Conservation (phyloP, 2,329 filamentous ascomycete genomes). For the Aotearoamyces nothofagi region DNA sequence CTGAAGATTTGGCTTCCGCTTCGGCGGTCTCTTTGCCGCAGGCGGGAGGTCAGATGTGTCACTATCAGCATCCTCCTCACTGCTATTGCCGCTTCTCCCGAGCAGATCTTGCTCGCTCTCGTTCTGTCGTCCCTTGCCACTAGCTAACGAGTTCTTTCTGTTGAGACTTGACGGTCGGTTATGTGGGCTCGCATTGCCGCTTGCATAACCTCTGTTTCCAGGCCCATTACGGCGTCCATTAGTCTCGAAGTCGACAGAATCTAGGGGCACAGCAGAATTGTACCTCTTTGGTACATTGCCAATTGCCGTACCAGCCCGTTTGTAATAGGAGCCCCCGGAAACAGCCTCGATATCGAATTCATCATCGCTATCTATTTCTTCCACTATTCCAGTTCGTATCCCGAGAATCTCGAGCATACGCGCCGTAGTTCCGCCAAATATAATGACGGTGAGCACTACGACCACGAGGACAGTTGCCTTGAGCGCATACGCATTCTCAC, state of each 20-base stretch:
- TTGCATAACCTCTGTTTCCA: constrained; percentile 20
- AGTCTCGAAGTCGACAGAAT: constrained; percentile 42
- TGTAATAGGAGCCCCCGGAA: constrained; percentile 41
- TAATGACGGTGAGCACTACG: constrained; percentile 94
- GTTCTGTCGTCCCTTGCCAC: constrained; percentile 21
- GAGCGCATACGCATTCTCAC: constrained; percentile 66
- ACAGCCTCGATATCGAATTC: constrained; percentile 76
- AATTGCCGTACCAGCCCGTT: constrained; percentile 58
- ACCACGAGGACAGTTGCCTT: constrained; percentile 95
- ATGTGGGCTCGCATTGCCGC: constrained; percentile 18
- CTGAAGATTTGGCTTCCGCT: constrained; percentile 3
- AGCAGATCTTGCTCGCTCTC: constrained; percentile 43
- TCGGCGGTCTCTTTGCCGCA: constrained; percentile 27
- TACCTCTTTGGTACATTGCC: constrained; percentile 56
- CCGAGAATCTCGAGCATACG: constrained; percentile 95
- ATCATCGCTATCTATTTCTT: constrained; percentile 94
- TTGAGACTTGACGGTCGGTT: constrained; percentile 29
- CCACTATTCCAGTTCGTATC: constrained; percentile 91
- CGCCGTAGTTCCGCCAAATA: constrained; percentile 93
- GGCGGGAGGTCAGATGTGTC: constrained; percentile 53
- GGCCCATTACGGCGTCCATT: constrained; percentile 26
- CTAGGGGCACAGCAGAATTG: constrained; percentile 32
- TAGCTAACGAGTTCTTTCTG: constrained; percentile 31
- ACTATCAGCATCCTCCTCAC: constrained; percentile 46
- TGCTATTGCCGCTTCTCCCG: constrained; percentile 23